Conservation (phyloP, 805 yeast species). For the Sugiyamaella valdiviana region DNA sequence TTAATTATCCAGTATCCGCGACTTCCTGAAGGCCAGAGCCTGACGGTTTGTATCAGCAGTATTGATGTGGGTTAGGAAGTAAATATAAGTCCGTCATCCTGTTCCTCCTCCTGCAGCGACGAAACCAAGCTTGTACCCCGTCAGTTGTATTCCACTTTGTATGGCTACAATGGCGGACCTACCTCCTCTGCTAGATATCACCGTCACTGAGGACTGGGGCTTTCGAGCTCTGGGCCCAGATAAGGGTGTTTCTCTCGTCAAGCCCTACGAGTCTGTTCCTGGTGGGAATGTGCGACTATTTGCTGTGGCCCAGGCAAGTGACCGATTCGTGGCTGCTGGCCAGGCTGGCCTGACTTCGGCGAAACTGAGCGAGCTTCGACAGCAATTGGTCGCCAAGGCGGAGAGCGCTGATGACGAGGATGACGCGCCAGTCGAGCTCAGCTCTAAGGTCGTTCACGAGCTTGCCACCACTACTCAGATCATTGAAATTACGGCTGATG, state of each 20-base stretch:
- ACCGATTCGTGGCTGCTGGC: slow-evolving; percentile 23
- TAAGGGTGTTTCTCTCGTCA: slow-evolving; percentile 10
- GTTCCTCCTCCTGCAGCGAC: no score
- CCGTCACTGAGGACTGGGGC: slow-evolving; percentile 21
- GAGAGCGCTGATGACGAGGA: not conserved
- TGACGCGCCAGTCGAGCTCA: not conserved
- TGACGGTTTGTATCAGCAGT: no score
- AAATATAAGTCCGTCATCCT: no score
- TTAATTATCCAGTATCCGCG: no score
- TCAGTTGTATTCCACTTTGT: not conserved
- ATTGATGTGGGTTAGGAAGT: no score
- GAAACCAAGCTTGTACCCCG: no score
- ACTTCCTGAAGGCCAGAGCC: no score
- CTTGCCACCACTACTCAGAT: slow-evolving; percentile 11
- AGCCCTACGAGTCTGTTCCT: slow-evolving; percentile 17
- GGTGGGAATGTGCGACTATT: slow-evolving; percentile 18
- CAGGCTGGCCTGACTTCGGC: slow-evolving; percentile 19
- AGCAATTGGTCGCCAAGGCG: slow-evolving; percentile 1
- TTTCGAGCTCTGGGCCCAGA: slow-evolving; percentile 13
- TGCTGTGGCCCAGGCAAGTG: slow-evolving; percentile 23
- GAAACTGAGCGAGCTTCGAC: slow-evolving; percentile 18
- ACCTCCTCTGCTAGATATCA: not conserved
- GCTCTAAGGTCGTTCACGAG: not conserved
- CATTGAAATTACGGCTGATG: slow-evolving; percentile 24
- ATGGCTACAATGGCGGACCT: not conserved